Evolutionary conservation across 2,329 filamentous ascomycete genomes (phyloP).

Genomic region (Exophiala mesophila): DNA sequence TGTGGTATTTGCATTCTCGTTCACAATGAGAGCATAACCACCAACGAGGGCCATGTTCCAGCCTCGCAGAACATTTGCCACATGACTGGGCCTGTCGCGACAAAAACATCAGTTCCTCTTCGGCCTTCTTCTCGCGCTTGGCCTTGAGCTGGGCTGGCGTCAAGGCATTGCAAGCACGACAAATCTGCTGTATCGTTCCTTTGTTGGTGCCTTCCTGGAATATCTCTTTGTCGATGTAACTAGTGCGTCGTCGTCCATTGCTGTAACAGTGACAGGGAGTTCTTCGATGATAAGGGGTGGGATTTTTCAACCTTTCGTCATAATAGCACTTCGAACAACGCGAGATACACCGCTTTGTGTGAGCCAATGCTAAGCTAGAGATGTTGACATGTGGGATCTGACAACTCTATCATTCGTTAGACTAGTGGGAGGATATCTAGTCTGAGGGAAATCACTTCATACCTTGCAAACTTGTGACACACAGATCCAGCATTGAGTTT

Average conservation of each 20-base stretch:
- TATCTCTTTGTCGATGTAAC: neutral
- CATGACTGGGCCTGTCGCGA: neutral
- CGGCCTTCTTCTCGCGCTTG: neutral
- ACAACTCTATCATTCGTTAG: neutral
- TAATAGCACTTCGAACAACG: neutral
- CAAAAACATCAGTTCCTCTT: conserved; percentile 1
- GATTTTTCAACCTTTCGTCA: neutral
- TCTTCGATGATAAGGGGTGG: neutral
- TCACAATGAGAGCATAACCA: conserved; percentile 1
- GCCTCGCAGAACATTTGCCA: conserved; percentile 1
- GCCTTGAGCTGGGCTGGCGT: neutral
- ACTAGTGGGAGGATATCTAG: too few relatives aligned
- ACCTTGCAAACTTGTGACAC: neutral
- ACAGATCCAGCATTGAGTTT: neutral
- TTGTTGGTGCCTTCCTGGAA: neutral
- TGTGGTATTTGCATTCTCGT: neutral
- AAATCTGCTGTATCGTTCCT: neutral
- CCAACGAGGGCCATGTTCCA: neutral
- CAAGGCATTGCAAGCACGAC: neutral
- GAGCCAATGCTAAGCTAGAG: neutral
- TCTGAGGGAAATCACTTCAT: too few relatives aligned
- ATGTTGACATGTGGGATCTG: neutral
- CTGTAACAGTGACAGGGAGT: neutral
- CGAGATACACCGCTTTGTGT: conserved; percentile 1
- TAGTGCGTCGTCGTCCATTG: neutral